phyloP scores from a whole-genome alignment of 768 basidiomycete species.

The Suillus hirtellus region DNA sequence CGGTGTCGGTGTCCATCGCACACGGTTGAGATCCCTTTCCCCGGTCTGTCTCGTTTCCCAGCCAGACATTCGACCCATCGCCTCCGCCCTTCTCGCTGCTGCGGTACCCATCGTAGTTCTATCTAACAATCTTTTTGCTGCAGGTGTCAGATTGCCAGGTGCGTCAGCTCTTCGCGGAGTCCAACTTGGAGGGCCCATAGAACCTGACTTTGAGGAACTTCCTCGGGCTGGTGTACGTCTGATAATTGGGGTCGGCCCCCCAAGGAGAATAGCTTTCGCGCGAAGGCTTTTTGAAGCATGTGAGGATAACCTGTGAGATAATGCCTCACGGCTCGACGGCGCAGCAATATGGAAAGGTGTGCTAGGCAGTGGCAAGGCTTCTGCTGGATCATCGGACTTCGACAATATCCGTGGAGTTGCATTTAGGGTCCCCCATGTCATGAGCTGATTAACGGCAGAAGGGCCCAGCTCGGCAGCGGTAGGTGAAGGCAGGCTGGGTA shows the following conservation, averaged over 20 bases:
- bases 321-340: constrained; percentile 74
- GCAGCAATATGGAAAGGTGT: constrained; percentile 81
- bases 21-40: constrained; percentile 62
- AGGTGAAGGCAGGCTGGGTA: constrained; percentile 86
- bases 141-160: constrained; percentile 81
- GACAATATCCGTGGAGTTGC: constrained; percentile 90
- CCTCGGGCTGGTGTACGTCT: constrained; percentile 36
- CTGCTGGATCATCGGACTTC: constrained; percentile 53
- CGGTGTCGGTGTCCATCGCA: constrained; percentile 84
- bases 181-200: constrained; percentile 80
- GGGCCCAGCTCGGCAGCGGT: constrained; percentile 81
- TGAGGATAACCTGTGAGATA: constrained; percentile 81
- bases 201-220: constrained; percentile 39
- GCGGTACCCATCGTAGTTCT: constrained; percentile 67
- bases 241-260: constrained; percentile 32
- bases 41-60: constrained; percentile 53
- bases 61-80: constrained; percentile 55
- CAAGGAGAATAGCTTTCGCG: constrained; percentile 68
- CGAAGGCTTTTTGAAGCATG: constrained; percentile 81
- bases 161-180: constrained; percentile 77
- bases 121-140: constrained; percentile 74
- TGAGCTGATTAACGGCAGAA: constrained; percentile 83
- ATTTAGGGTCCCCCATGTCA: constrained; percentile 96
- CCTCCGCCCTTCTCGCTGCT: constrained; percentile 64
- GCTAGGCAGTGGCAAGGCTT: constrained; percentile 42